Conservation (phyloP, 192 early-diverging fungal genomes). For the Allomyces arbusculus region DNA sequence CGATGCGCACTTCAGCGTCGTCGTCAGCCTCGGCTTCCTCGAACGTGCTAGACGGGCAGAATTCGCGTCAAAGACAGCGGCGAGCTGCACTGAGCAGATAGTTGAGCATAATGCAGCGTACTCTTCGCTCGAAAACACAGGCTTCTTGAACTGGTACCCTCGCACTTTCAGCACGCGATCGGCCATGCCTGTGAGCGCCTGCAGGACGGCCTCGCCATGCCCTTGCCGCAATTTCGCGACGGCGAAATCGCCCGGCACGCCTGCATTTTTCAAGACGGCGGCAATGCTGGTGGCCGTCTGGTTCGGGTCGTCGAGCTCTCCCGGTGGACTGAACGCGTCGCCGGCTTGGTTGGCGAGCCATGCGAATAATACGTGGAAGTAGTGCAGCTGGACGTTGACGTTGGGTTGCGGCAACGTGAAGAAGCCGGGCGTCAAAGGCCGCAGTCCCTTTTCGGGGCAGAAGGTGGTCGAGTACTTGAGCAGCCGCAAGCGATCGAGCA, state of each 20-base stretch:
- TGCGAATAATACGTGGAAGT: constrained; percentile 22
- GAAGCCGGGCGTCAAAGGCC: not conserved
- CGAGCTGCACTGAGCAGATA: too few species aligned
- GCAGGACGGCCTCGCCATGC: constrained; percentile 28
- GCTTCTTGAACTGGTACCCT: constrained; percentile 22
- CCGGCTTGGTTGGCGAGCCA: constrained; percentile 23
- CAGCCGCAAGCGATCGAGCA: constrained; percentile 1
- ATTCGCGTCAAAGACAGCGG: not conserved
- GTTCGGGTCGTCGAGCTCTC: constrained; percentile 41
- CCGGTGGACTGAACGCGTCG: constrained; percentile 21
- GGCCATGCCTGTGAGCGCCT: constrained; percentile 16
- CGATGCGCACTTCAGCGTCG: constrained; percentile 36
- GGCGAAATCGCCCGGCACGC: constrained; percentile 28
- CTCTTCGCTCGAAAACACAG: constrained; percentile 15
- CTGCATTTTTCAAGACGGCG: constrained; percentile 27
- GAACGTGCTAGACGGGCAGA: not conserved
- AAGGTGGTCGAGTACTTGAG: constrained; percentile 1
- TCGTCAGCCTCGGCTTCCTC: constrained; percentile 41
- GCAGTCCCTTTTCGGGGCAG: not conserved
- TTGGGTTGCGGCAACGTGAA: constrained; percentile 7
- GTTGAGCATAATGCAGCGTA: too few species aligned
- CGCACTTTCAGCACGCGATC: constrained; percentile 18
- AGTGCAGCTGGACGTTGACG: constrained; percentile 34
- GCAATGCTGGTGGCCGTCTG: constrained; percentile 29
- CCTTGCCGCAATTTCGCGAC: constrained; percentile 31